Evolutionary conservation across 179 eudicot genomes (phyloP), one percentile per base, ranked within the genome.

Genomic region (Gypsophila paniculata): DNA sequence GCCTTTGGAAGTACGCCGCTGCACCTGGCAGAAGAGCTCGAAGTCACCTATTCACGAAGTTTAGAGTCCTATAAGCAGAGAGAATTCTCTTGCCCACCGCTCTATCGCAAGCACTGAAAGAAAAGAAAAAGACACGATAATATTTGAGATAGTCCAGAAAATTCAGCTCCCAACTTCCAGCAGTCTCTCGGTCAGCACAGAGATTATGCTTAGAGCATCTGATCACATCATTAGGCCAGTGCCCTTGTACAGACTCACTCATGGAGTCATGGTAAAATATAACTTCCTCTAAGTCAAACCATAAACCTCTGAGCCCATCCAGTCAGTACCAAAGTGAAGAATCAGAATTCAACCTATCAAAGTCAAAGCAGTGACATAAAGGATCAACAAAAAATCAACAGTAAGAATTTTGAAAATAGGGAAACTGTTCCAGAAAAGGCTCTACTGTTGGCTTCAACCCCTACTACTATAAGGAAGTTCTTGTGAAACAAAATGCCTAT

Each of bases 271-370:
- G 86, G 73, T 94, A 94, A 70, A 77, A 81, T 73, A 69, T 71
- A 67, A 94, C 97, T 38, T 79, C 89, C 4, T 89, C 91, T 15
- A 97, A 97, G 59, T 86, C 72, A 23, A 97, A n/a, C 96, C 95
- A 75, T 91, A 94, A 65, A 94, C 84, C 77, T 94, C 96, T 60
- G 96, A 82, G 32, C 97, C 97, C 94, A 94, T 88, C 97, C 97
- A 94, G 78, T 94, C 99, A 73, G 97, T 91, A 75, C 90, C 99
- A 78, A 85, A 94, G 46, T 91, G 89, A 82, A 90, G 82, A 85
- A 89, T 91, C 0, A 97, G 99, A 75, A 94, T 91, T 96, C 97
- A 94, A 9, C 99, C 99, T 69, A 91, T 78, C 97, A 96, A 94
- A 73, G 87, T 94, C 61, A 94, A 79, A 60, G 88, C 89, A 80